Conservation (phyloP, 306 rosid species). For the Dryas drummondii region DNA sequence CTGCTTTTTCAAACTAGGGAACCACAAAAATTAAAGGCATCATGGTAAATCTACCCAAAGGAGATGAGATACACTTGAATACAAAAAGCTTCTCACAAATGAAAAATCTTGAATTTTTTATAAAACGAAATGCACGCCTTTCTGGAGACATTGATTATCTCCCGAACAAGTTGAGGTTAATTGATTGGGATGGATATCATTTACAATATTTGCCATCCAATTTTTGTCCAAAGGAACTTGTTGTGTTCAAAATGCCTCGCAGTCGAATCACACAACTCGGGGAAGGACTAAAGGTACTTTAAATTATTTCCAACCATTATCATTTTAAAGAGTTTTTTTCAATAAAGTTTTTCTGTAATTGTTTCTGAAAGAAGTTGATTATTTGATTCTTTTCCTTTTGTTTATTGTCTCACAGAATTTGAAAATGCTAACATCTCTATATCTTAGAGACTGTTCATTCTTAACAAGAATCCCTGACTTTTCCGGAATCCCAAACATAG, state of each 20-base stretch:
- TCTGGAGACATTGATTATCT: slow-evolving; percentile 27
- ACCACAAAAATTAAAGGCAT: no score
- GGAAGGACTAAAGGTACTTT: slow-evolving; percentile 24
- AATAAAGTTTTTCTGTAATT: neutral
- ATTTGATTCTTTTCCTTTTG: neutral
- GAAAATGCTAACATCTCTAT: neutral
- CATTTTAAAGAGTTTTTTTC: no score
- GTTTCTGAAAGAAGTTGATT: neutral
- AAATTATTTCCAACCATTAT: neutral
- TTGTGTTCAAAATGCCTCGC: slow-evolving; percentile 25
- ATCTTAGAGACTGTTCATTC: neutral
- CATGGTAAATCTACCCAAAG: no score
- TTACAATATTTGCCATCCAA: slow-evolving; percentile 26
- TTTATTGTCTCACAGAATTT: no score
- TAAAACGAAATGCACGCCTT: slow-evolving; percentile 20
- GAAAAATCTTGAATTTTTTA: no score
- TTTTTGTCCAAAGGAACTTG: slow-evolving; percentile 36
- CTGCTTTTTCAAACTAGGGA: no score
- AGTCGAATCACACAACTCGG: slow-evolving; percentile 27
- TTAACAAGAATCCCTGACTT: neutral
- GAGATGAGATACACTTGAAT: no score
- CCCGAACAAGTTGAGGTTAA: slow-evolving; percentile 19
- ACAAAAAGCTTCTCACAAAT: no score
- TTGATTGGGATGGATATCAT: slow-evolving; percentile 39
- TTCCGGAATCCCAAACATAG: neutral